phyloP scores from a whole-genome alignment of 768 basidiomycete species.

The Mycena vitilis region DNA sequence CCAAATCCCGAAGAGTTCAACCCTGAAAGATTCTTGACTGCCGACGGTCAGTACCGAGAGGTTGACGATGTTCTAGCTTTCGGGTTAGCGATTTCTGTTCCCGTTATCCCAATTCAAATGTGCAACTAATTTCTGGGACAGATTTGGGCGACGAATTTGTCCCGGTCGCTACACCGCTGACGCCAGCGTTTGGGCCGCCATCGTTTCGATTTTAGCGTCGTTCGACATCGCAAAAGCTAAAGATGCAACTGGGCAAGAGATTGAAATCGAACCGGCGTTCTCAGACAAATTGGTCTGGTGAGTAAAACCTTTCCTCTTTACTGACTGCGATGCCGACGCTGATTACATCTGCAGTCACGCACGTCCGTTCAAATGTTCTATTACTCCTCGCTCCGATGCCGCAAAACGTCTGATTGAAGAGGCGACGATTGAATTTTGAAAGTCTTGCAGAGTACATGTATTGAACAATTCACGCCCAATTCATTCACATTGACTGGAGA shows the following conservation, averaged over 20 bases:
- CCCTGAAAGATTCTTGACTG: constrained; percentile 14
- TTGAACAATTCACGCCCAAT: too few relatives aligned
- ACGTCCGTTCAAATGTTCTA: neutral
- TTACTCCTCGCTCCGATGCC: neutral
- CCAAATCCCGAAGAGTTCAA: constrained; percentile 7
- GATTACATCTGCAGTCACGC: too few relatives aligned
- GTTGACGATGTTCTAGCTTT: neutral
- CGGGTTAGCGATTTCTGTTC: neutral
- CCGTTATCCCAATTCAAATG: neutral
- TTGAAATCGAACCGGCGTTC: constrained; percentile 30
- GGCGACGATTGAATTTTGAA: too few relatives aligned
- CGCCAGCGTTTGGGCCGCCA: constrained; percentile 1
- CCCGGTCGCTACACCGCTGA: neutral
- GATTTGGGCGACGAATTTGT: constrained; percentile 3
- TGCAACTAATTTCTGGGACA: neutral
- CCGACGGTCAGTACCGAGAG: neutral
- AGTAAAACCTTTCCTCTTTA: too few relatives aligned
- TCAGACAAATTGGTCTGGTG: constrained; percentile 5
- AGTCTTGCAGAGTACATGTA: too few relatives aligned
- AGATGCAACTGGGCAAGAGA: constrained; percentile 61
- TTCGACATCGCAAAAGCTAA: constrained; percentile 41
- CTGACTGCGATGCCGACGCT: too few relatives aligned
- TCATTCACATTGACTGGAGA: too few relatives aligned
- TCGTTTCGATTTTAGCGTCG: neutral
- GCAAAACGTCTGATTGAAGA: neutral